Base-by-base conservation (phyloP, 2,329 filamentous ascomycete species). In the Zymoseptoria ardabiliae region DNA sequence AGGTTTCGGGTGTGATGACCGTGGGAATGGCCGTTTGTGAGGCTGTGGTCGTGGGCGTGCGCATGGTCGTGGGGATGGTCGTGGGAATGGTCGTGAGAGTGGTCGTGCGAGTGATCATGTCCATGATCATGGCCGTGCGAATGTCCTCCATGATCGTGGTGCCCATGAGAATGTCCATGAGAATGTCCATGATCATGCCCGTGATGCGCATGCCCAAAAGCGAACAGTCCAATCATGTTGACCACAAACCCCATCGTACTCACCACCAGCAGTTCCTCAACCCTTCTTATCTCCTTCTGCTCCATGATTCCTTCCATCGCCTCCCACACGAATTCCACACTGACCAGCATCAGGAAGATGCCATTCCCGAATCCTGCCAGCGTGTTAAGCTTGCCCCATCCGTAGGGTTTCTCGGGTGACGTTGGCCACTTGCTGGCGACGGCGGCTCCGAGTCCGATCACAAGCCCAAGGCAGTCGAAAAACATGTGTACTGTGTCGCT, bases 401-500 rank as follows among this genome's bases (percentile, higher is more conserved):
- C 94, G 70, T 97, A 97, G 0, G 94, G 94, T 68, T 96, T 97
- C 20, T 87, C 82, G 60, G 89, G 82, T 71, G 88, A 96, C 0
- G 91, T 89, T 1, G 92, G 91, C 92, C 94, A 97, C 75, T 97
- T 97, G 75, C 90, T 94, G 79, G 96, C 90, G 5, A 99, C 91
- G 1, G 93, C 88, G 25, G 94, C 94, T 67, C 93, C 88, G 9
- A 99, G 80, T 10, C 94, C 94, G 41, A 99, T 91, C 1, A 90
- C 85, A 25, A 99, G 82, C 20, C 93, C 94, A 41, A 97, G 86
- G 67, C 94, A 99, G 75, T 99, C 94, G 69, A 99, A 97, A 70
- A 99, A 93, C 94, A 99, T 99, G 76, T 99, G 94, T 63, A 99
- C 94, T 69, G 92, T 97, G 75, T 99, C 94, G 66, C 91, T 96